Evolutionary conservation across 306 rosid species (phyloP).

Genomic region (Lathyrus aphaca): DNA sequence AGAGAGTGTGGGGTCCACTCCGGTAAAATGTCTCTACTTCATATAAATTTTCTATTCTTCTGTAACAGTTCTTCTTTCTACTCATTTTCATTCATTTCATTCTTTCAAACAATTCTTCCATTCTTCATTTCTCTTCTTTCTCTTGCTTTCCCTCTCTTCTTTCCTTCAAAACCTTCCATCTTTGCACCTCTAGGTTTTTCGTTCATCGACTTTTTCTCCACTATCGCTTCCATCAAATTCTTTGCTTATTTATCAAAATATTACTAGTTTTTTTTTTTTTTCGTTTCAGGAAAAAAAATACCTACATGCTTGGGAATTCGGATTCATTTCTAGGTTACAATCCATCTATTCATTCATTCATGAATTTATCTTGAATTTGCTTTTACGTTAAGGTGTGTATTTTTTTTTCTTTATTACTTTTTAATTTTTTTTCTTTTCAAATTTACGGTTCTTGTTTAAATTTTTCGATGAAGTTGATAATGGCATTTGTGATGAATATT

Average conservation of each 20-base stretch:
- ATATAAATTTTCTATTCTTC: conserved; percentile 28
- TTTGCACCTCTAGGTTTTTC: conserved; percentile 30
- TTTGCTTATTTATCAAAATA: conserved; percentile 41
- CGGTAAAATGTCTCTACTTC: conserved; percentile 16
- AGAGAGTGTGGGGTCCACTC: conserved; percentile 51
- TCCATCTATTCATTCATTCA: conserved; percentile 38
- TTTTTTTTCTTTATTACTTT: conserved; percentile 5
- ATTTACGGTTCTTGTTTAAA: conserved; percentile 18
- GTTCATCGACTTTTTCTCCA: conserved; percentile 32
- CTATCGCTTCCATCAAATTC: conserved; percentile 51
- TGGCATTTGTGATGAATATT: conserved; percentile 40
- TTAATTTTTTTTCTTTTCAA: background rate
- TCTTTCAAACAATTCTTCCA: conserved; percentile 39
- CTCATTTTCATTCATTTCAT: conserved; percentile 9
- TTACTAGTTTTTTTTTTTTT: conserved; percentile 16
- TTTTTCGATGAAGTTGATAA: conserved; percentile 40
- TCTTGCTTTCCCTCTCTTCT: conserved; percentile 36
- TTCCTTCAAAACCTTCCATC: conserved; percentile 35
- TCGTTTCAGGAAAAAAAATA: conserved; percentile 13
- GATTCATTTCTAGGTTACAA: conserved; percentile 52
- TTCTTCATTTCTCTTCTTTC: conserved; percentile 42
- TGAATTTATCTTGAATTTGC: conserved; percentile 53
- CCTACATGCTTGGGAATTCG: conserved; percentile 45
- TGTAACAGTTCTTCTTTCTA: conserved; percentile 32
- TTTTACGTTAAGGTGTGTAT: conserved; percentile 65